Base-by-base conservation (phyloP, 805 yeast genomes). In the Henningerozyma blattae region DNA sequence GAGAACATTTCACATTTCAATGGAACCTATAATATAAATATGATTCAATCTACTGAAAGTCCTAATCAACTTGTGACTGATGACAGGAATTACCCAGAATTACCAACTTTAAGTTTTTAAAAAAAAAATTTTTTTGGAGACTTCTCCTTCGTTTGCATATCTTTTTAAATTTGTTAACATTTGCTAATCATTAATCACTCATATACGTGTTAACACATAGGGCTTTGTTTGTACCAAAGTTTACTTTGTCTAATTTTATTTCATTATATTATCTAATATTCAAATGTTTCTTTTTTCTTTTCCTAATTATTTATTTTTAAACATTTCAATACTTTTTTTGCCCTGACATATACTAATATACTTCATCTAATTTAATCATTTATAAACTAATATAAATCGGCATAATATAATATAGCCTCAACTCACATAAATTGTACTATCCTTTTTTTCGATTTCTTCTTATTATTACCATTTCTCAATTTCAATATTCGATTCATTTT, bases 11-110 rank as follows among this genome's bases (percentile, higher is more conserved):
- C 37, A 5, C 43, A 37, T 20, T 36, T 44, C 22, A 37, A 43
- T 10, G 31, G 27, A n/a, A 22, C 16, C 19, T 22, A 18, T 24
- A 18, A 32, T 12, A 20, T 25, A 8, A 36, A 18, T 13, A 16
- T 26, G 5, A 30, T 18, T 7, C 19, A 29, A 5, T 24, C 22
- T 16, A 17, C 18, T 18, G 18, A 17, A n/a, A 34, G 16, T 4
- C 6, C 19, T 17, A 27, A 15, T 8, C 19, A 20, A 14, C 13
- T 16, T 15, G 10, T 29, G 7, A 14, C 18, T 6, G 32, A 25
- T n/a, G 24, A 33, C 25, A 30, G 24, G 12, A 32, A 27, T 19
- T 50, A 50, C 33, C 58, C 58, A 6, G 56, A 50, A 31, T 41
- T 52, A 20, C 58, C 58, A 7, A 43, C 45, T 31, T 34, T 47